phyloP scores from a whole-genome alignment of 345 rosid genomes.

The Camelina sativa region DNA sequence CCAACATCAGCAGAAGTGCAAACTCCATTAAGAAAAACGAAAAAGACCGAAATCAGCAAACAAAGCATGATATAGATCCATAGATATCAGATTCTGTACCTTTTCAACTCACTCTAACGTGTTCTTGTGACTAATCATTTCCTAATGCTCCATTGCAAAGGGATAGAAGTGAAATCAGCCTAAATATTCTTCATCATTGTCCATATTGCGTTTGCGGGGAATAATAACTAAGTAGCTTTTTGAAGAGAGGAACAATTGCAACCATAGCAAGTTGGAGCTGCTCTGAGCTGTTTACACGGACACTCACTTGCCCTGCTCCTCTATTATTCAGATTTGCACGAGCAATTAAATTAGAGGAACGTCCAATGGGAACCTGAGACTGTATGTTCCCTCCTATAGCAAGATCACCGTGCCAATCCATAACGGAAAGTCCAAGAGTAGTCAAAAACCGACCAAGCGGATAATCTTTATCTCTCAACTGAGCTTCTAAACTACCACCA shows the following conservation, averaged over 20 bases:
- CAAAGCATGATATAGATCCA: background rate
- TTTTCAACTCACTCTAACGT: constrained; percentile 32
- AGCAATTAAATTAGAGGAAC: constrained; percentile 71
- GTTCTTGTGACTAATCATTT: constrained; percentile 34
- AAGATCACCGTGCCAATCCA: constrained; percentile 99
- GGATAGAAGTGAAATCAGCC: constrained; percentile 42
- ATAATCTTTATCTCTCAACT: constrained; percentile 79
- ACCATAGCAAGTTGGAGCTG: constrained; percentile 85
- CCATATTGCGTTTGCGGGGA: constrained; percentile 66
- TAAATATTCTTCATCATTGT: constrained; percentile 60
- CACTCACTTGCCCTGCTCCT: constrained; percentile 88
- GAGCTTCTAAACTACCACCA: constrained; percentile 95
- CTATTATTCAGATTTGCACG: constrained; percentile 88
- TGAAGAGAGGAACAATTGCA: constrained; percentile 73
- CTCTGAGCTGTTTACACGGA: constrained; percentile 81
- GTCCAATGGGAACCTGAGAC: constrained; percentile 84
- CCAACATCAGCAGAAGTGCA: constrained; percentile 3
- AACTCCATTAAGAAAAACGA: background rate
- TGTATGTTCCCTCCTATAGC: constrained; percentile 91
- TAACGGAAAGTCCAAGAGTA: constrained; percentile 83
- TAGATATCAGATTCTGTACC: constrained; percentile 23
- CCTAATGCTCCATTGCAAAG: constrained; percentile 41
- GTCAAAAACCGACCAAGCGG: constrained; percentile 75
- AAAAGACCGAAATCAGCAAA: background rate
- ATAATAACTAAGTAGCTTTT: constrained; percentile 61